These are phyloP conservation scores for Nemania sp. DNA, from an alignment of 2,329 filamentous ascomycete genomes.

Conservation along the genomic window DNA sequence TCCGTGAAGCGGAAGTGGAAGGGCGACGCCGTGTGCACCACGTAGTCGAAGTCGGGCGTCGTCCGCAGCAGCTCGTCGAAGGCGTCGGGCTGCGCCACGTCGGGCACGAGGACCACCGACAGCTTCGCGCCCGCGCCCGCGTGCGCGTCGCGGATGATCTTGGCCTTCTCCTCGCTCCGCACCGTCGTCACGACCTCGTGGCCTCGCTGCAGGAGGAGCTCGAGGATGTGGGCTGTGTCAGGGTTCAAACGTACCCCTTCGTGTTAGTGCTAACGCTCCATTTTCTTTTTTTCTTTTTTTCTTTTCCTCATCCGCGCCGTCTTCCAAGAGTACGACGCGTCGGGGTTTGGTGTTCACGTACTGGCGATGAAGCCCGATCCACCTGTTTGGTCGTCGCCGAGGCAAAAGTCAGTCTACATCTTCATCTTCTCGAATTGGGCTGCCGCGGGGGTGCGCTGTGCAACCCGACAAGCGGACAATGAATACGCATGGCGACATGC, in stretches of 20 bases:
- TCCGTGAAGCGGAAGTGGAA: slow-evolving; percentile 60
- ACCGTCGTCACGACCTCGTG: slow-evolving; percentile 61
- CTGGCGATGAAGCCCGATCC: slow-evolving; percentile 59
- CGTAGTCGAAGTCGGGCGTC: slow-evolving; percentile 56
- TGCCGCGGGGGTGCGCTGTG: neutral
- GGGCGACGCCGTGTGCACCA: slow-evolving; percentile 65
- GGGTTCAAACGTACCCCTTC: neutral
- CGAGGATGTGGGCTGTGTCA: slow-evolving; percentile 57
- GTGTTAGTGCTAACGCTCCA: slow-evolving; percentile 8
- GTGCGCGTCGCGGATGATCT: slow-evolving; percentile 55
- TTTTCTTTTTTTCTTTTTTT: no score
- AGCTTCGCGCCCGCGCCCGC: slow-evolving; percentile 51
- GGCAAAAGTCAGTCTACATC: slow-evolving; percentile 11
- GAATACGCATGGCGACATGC: neutral
- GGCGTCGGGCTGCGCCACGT: slow-evolving; percentile 74
- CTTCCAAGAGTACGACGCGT: neutral
- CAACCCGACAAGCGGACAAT: neutral
- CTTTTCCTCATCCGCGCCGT: no score
- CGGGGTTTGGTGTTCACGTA: slow-evolving; percentile 33
- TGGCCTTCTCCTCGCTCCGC: slow-evolving; percentile 57
- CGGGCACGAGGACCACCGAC: slow-evolving; percentile 67
- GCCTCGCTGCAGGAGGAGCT: slow-evolving; percentile 56
- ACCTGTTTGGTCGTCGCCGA: slow-evolving; percentile 38
- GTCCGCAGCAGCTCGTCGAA: slow-evolving; percentile 68
- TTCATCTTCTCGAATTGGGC: neutral